phyloP scores from a whole-genome alignment of 2,329 filamentous ascomycete species.

The Monosporascus sp. region DNA sequence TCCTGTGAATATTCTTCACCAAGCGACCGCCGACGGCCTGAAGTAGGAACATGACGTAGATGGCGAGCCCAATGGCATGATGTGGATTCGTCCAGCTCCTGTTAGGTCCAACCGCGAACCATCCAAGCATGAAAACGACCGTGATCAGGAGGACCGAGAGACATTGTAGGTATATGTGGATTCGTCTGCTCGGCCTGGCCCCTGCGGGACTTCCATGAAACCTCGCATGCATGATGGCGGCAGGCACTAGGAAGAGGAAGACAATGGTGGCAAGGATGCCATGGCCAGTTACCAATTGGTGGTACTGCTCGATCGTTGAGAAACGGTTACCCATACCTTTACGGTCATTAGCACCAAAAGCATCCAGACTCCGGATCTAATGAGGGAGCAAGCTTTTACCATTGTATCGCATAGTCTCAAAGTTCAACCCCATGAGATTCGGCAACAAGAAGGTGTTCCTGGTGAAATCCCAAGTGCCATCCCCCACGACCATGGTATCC shows the following conservation, averaged over 20 bases:
- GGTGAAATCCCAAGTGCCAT: conserved; percentile 76
- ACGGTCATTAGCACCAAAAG: conserved; percentile 7
- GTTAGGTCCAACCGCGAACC: conserved; percentile 69
- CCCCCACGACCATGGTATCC: conserved; percentile 69
- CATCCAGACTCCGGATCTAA: background rate
- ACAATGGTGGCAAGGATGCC: conserved; percentile 66
- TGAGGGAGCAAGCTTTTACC: conserved; percentile 43
- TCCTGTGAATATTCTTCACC: conserved; percentile 47
- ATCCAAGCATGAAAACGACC: conserved; percentile 69
- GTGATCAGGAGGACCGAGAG: conserved; percentile 63
- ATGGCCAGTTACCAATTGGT: conserved; percentile 64
- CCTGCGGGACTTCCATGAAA: conserved; percentile 62
- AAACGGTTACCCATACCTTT: conserved; percentile 81
- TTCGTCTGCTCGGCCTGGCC: conserved; percentile 48
- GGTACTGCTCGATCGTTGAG: conserved; percentile 62
- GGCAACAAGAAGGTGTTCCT: conserved; percentile 75
- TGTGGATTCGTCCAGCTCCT: conserved; percentile 75
- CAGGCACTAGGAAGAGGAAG: conserved; percentile 69
- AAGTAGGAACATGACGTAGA: conserved; percentile 67
- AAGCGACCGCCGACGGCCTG: conserved; percentile 67
- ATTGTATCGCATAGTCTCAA: conserved; percentile 80
- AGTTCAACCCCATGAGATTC: conserved; percentile 70
- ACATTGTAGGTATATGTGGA: conserved; percentile 71
- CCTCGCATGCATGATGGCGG: conserved; percentile 67
- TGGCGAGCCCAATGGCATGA: conserved; percentile 75